These are phyloP conservation scores for Plantago elongata DNA, from an alignment of 257 asterid species.

Conservation along the genomic window DNA sequence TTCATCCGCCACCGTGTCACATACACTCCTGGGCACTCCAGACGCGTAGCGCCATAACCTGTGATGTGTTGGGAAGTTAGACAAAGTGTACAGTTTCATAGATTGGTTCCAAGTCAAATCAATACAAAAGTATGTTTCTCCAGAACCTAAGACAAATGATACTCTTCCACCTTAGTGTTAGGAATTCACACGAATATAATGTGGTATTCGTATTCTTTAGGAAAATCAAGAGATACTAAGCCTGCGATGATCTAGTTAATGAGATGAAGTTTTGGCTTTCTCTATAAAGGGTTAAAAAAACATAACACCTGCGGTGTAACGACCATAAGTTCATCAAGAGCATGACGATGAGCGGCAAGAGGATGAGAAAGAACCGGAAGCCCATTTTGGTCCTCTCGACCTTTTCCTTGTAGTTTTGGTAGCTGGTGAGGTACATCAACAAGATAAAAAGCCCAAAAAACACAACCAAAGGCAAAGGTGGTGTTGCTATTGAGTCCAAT, in stretches of 20 bases:
- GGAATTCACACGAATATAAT: too few relatives aligned
- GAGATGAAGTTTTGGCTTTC: too few relatives aligned
- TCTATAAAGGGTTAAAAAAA: too few relatives aligned
- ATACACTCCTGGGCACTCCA: slow-evolving; percentile 26
- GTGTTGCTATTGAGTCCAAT: slow-evolving; percentile 48
- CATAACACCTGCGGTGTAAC: slow-evolving; percentile 15
- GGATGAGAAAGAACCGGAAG: slow-evolving; percentile 29
- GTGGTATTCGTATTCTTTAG: too few relatives aligned
- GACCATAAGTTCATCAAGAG: slow-evolving; percentile 25
- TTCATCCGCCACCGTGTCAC: slow-evolving; percentile 23
- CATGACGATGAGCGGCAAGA: slow-evolving; percentile 41
- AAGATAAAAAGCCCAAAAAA: slow-evolving; percentile 42
- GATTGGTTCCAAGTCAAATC: too few relatives aligned
- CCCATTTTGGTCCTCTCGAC: slow-evolving; percentile 36
- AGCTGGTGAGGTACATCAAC: slow-evolving; percentile 36
- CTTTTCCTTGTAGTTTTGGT: slow-evolving; percentile 30
- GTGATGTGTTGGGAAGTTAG: neutral
- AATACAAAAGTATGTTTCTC: too few relatives aligned
- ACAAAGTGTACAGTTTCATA: too few relatives aligned
- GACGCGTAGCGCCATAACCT: slow-evolving; percentile 39
- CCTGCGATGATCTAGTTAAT: too few relatives aligned
- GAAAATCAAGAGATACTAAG: too few relatives aligned
- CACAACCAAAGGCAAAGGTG: slow-evolving; percentile 58
- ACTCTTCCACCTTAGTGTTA: too few relatives aligned
- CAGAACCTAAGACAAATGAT: too few relatives aligned